Evolutionary conservation across 2,329 filamentous ascomycete genomes (phyloP).

Genomic region (Alternaria panax): DNA sequence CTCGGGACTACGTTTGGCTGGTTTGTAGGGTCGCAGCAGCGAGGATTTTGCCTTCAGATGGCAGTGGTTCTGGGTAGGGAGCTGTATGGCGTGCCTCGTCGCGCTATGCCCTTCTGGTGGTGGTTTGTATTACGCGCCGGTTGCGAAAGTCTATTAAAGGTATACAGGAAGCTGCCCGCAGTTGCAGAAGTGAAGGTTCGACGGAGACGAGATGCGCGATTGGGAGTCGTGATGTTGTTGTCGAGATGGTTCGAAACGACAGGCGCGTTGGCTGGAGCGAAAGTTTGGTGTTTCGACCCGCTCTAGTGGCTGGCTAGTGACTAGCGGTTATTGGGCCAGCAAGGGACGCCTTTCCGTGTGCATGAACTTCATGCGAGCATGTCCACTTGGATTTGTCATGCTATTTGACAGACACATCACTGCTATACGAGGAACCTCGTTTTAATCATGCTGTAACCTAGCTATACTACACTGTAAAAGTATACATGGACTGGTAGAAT

Average conservation of each 20-base stretch:
- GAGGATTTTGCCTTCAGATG: neutral
- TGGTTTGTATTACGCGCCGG: conserved; percentile 14
- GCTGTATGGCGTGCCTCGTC: conserved; percentile 15
- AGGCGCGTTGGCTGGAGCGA: conserved; percentile 40
- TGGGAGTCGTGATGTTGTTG: conserved; percentile 22
- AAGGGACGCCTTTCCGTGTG: conserved; percentile 5
- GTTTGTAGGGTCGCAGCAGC: neutral
- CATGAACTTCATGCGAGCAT: conserved; percentile 16
- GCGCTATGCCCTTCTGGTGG: conserved; percentile 9
- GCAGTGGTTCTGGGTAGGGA: neutral
- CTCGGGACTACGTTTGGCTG: neutral
- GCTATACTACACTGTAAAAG: too few species aligned
- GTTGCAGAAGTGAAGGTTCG: conserved; percentile 30
- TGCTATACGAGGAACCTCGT: too few species aligned
- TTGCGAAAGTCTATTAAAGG: conserved; percentile 21
- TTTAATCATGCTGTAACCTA: too few species aligned
- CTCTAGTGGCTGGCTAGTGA: too few species aligned
- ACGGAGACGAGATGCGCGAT: conserved; percentile 19
- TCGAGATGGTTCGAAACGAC: conserved; percentile 11
- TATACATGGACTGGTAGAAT: too few species aligned
- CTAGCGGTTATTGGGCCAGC: conserved; percentile 17
- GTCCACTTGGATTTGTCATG: conserved; percentile 1
- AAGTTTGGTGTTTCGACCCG: conserved; percentile 41
- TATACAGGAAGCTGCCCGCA: conserved; percentile 36
- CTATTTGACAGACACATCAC: neutral